Conservation (phyloP, 1,284 basidiomycete species). For the Fomitopsis pinicola region DNA sequence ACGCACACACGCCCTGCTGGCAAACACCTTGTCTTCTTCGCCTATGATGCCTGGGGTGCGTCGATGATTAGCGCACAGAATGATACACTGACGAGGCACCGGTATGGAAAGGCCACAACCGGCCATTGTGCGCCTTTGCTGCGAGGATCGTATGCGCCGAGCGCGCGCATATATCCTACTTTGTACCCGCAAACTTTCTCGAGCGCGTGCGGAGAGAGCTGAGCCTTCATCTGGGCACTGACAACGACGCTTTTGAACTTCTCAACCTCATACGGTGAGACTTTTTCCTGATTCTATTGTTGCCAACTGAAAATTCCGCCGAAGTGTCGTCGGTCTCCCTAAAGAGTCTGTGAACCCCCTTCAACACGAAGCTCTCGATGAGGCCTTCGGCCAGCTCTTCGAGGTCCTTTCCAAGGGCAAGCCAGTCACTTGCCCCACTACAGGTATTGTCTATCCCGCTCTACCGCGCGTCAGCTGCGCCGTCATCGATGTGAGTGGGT, state of each 20-base stretch:
- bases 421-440: conserved; percentile 1
- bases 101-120: not conserved
- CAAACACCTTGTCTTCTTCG: not conserved
- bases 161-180: not conserved
- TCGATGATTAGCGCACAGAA: not conserved
- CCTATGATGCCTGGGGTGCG: not conserved
- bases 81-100: not conserved
- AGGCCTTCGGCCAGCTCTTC: conserved; percentile 1
- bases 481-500: conserved; percentile 4
- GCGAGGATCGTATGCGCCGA: not conserved
- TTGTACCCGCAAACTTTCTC: not conserved
- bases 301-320: not conserved
- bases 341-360: not conserved
- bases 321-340: conserved; percentile 1
- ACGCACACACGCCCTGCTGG: not conserved
- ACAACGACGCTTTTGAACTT: not conserved
- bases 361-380: not conserved
- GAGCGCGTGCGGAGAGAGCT: not conserved
- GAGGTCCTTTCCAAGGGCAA: not conserved
- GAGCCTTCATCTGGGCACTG: not conserved
- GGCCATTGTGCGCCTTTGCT: not conserved
- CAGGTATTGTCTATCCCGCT: not conserved
- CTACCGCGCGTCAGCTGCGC: not conserved
- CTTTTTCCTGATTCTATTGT: not conserved
- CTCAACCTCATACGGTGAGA: not conserved